phyloP scores from a whole-genome alignment of 169 alveolate species.

The Cryptosporidium felis region DNA sequence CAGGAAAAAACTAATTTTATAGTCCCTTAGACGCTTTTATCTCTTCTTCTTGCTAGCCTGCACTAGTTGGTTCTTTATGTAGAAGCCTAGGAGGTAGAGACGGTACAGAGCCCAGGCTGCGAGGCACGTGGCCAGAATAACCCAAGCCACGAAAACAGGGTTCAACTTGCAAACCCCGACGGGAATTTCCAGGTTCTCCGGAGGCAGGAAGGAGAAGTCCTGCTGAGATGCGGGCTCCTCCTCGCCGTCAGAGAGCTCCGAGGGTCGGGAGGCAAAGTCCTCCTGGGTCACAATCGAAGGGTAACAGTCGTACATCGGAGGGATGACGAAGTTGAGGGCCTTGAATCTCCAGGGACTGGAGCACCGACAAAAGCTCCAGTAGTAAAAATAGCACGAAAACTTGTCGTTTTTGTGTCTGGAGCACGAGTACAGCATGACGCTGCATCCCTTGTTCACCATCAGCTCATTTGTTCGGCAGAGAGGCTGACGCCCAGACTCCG shows the following conservation, averaged over 20 bases:
- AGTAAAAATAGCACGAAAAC: constrained; percentile 51
- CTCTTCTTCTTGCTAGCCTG: constrained; percentile 2
- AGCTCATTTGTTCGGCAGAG: constrained; percentile 46
- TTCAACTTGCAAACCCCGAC: constrained; percentile 46
- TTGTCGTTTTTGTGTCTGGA: constrained; percentile 8
- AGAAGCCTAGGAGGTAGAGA: background rate
- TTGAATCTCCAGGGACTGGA: constrained; percentile 46
- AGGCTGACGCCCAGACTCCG: constrained; percentile 1
- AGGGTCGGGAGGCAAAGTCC: constrained; percentile 10
- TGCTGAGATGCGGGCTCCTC: background rate
- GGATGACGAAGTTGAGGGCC: constrained; percentile 18
- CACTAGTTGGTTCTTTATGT: background rate
- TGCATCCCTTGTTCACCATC: constrained; percentile 63
- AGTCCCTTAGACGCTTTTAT: background rate
- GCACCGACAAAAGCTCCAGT: constrained; percentile 67
- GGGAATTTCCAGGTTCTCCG: constrained; percentile 56
- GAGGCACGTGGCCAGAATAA: background rate
- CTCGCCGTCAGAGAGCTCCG: background rate
- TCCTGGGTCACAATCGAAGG: constrained; percentile 49
- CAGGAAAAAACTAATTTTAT: no score
- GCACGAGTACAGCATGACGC: constrained; percentile 47
- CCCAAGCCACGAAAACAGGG: constrained; percentile 19
- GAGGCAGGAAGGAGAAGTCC: background rate
- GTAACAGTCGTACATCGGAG: constrained; percentile 63
- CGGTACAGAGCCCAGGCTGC: background rate